Base-by-base conservation (phyloP, 148 eudicot genomes). In the Rhododendron henanense region DNA sequence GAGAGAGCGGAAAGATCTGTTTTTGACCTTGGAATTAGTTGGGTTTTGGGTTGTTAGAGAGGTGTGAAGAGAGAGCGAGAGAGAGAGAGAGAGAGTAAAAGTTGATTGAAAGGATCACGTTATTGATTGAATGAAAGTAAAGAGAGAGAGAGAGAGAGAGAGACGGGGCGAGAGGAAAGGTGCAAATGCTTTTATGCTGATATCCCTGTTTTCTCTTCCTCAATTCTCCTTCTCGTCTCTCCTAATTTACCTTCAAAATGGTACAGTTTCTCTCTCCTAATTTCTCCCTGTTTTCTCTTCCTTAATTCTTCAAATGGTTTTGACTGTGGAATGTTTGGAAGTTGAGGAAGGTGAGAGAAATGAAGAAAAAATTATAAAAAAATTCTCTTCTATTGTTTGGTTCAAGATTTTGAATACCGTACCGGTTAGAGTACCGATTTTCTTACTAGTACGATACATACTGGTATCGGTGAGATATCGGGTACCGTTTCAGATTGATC, bases 31-130 rank as follows among this genome's bases (percentile, higher is more conserved):
- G 53, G 53, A 45, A 39, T 51, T 18, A 69, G 59, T 59, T 35
- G 73, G 15, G 21, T 41, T 65, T 37, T 21, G 23, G 67, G 50
- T 61, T 67, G 84, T 37, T 82, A 31, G 84, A 61, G 59, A 3
- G 14, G 3, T 51, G 83, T 18, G 69, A 41, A 65, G 71, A 9
- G 33, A 65, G 3, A 0, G 10, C 0, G 81, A 65, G 33, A 61
- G 19, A 5, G 65, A 59, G 65, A 16, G 63, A 57, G n/a, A 21
- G 65, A 59, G 65, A 3, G 35, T 69, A 69, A 69, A 69, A 59
- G 18, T 76, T 53, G 69, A 57, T 35, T 55, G 84, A 51, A 61
- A 82, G 61, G 45, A 82, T 47, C 51, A 59, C 84, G 74, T 82
- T 82, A 8, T 63, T 39, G 11, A 47, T 47, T 61, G 13, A 41